Evolutionary conservation across 352 stramenopile genomes (phyloP).

Genomic region (Blastocystis sp.): DNA sequence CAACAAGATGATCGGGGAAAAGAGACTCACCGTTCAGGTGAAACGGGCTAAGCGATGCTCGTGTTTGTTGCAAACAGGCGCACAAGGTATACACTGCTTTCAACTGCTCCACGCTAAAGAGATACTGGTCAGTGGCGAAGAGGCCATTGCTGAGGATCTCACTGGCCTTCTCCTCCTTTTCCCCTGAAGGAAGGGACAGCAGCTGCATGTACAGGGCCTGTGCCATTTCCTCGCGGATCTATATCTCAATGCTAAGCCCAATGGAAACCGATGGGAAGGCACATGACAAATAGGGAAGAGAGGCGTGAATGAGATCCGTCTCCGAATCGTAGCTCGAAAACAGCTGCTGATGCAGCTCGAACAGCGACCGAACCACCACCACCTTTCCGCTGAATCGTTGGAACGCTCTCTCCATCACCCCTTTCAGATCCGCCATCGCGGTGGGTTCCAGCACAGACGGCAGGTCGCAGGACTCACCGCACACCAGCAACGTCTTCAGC

Average conservation of each 20-base stretch:
- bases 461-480: not conserved
- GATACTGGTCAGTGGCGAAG: not conserved
- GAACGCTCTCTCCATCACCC: not conserved
- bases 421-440: not conserved
- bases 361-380: not conserved
- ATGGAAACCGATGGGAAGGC: not conserved
- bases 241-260: not conserved
- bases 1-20: not conserved
- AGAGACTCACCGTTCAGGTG: constrained; percentile 33
- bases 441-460: not conserved
- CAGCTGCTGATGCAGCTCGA: constrained; percentile 1
- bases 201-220: not conserved
- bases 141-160: not conserved
- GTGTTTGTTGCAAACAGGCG: constrained; percentile 48
- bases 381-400: not conserved
- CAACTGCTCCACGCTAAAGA: not conserved
- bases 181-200: not conserved
- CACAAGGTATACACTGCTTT: not conserved
- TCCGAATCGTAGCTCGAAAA: not conserved
- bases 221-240: constrained; percentile 6
- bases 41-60: not conserved
- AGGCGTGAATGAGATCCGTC: not conserved
- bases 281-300: not conserved
- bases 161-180: not conserved
- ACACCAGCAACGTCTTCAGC: not conserved